Base-by-base conservation (phyloP, 1,139 yeast genomes). In the Taiozyma sp. region DNA sequence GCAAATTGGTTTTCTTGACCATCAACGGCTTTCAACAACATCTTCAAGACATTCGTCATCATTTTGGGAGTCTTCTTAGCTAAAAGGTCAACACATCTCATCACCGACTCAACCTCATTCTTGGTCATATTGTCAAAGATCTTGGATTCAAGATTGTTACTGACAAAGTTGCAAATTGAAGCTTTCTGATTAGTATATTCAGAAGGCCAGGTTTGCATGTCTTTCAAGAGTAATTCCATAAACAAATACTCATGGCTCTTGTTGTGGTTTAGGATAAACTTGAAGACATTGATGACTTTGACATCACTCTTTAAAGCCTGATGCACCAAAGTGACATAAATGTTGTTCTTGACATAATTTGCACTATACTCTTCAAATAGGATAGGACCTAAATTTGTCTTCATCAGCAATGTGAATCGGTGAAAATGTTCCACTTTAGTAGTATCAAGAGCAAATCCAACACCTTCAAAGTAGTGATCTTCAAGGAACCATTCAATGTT, bases 101-200 rank as follows among this genome's bases (percentile, higher is more conserved):
- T 42, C 30, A 59, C 45, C 3, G 62, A 54, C 8, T 37, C 8
- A 2, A 56, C 30, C 6, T 56, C 60, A 13, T 35, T 14, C 1
- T 41, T 43, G 10, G 35, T 35, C 16, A 54, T 26, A 7, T 42
- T 47, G 30, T 53, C 53, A 30, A 60, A 52, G 26, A 61, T 51
- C 41, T 53, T 53, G 1, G 62, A 58, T 41, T 59, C 63, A 19
- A 61, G 32, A 41, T 57, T 57, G 47, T 61, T 59, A 4, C 53
- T 44, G 32, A 61, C 53, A 51, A 47, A 61, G 14, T 43, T 46
- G 22, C 54, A 40, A 3, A 37, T 26, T 14, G 47, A 24, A 11
- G 46, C 37, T 3, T 51, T 42, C 9, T 21, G 11, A 14, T 22
- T 22, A 1, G 34, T 28, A 6, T 49, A 16, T 5, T 41, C 11